A percentile compares a stretch with the other conserved stretches of the same genome.
Evolutionary conservation across 345 rosid species (phyloP).

Genomic region (Conringia planisiliqua): DNA sequence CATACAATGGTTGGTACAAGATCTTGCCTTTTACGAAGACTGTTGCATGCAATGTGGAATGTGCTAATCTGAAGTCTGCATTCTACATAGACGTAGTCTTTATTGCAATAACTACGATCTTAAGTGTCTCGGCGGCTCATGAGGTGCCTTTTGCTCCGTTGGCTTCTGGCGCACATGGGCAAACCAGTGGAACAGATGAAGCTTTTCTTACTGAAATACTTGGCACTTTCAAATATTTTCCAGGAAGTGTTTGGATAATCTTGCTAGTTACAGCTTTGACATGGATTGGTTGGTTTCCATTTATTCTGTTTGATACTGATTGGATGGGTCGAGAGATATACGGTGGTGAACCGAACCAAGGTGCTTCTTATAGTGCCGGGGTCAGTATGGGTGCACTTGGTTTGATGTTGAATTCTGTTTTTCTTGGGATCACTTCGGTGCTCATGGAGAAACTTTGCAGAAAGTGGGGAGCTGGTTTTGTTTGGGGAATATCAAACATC

Average conservation of each 20-base stretch:
- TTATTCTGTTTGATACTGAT: conserved; percentile 88
- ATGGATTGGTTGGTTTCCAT: conserved; percentile 96
- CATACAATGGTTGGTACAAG: conserved; percentile 88
- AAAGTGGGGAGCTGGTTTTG: conserved; percentile 93
- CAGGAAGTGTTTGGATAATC: conserved; percentile 54
- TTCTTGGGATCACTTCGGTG: conserved; percentile 88
- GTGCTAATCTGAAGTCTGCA: conserved; percentile 95
- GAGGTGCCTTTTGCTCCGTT: conserved; percentile 51
- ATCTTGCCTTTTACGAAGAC: conserved; percentile 74
- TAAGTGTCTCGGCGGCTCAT: conserved; percentile 66
- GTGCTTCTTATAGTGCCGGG: conserved; percentile 58
- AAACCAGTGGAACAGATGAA: conserved; percentile 54
- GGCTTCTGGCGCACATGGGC: conserved; percentile 46
- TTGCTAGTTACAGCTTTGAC: conserved; percentile 77
- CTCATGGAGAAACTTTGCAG: conserved; percentile 92
- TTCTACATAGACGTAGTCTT: conserved; percentile 70
- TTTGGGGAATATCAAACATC: conserved; percentile 86
- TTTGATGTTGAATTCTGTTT: conserved; percentile 85
- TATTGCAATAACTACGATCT: conserved; percentile 58
- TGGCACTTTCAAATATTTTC: conserved; percentile 84
- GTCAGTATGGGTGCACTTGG: conserved; percentile 91
- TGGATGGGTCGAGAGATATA: conserved; percentile 98
- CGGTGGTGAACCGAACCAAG: conserved; percentile 80
- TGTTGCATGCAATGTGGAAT: conserved; percentile 65
- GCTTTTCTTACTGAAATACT: conserved; percentile 87